Evolutionary conservation across 805 yeast species (phyloP).

Genomic region (Lipomyces mesembrius): DNA sequence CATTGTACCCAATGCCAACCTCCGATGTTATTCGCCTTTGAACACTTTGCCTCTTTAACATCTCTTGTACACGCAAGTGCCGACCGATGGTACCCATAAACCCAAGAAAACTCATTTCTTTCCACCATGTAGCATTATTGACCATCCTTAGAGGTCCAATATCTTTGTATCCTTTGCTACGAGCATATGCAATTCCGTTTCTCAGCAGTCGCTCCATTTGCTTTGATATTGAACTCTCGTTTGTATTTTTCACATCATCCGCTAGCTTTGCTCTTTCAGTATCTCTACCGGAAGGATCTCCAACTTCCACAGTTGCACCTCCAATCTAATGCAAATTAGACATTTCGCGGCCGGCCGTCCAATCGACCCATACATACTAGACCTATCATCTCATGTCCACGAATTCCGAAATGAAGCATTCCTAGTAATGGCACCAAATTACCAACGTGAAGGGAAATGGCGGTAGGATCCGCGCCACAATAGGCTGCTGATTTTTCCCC

Average conservation of each 20-base stretch:
- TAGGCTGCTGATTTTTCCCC: slow-evolving; percentile 53
- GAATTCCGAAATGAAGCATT: slow-evolving; percentile 75
- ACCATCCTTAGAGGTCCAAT: slow-evolving; percentile 53
- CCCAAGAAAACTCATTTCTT: slow-evolving; percentile 69
- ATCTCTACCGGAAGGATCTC: slow-evolving; percentile 92
- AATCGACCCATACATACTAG: slow-evolving; percentile 53
- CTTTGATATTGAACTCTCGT: slow-evolving; percentile 60
- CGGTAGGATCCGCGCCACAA: slow-evolving; percentile 97
- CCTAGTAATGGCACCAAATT: slow-evolving; percentile 86
- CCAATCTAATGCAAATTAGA: slow-evolving; percentile 49
- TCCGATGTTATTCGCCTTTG: slow-evolving; percentile 70
- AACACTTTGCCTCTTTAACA: slow-evolving; percentile 88
- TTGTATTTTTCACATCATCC: slow-evolving; percentile 55
- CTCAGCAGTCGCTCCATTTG: slow-evolving; percentile 68
- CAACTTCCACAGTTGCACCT: slow-evolving; percentile 94
- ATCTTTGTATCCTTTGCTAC: slow-evolving; percentile 49
- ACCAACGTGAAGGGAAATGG: slow-evolving; percentile 86
- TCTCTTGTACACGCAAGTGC: slow-evolving; percentile 77
- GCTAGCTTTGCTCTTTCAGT: slow-evolving; percentile 72
- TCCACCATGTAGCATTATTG: slow-evolving; percentile 89
- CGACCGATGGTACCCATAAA: slow-evolving; percentile 79
- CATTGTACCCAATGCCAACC: slow-evolving; percentile 88
- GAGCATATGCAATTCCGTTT: slow-evolving; percentile 67
- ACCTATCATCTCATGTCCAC: slow-evolving; percentile 81
- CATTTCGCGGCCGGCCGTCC: no score